Conservation (phyloP, 495 filamentous ascomycete genomes). For the Talaromyces wortmannii region DNA sequence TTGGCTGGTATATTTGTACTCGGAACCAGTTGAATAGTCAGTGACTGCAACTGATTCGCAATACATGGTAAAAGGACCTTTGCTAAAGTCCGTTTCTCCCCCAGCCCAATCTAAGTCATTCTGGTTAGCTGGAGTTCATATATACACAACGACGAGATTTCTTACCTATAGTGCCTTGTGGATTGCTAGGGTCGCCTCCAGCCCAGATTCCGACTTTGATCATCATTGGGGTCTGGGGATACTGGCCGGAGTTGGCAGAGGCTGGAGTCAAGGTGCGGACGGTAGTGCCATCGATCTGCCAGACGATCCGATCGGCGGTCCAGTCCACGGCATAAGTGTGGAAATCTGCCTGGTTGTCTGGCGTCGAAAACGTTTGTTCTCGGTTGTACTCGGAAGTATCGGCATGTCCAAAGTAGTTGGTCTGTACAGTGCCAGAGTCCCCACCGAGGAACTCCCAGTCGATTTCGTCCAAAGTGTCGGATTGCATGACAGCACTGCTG, state of each 20-base stretch:
- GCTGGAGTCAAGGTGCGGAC: constrained; percentile 62
- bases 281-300: constrained; percentile 61
- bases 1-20: constrained; percentile 72
- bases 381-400: constrained; percentile 59
- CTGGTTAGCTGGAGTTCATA: constrained; percentile 13
- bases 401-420: constrained; percentile 87
- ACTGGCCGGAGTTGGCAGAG: constrained; percentile 59
- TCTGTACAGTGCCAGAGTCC: constrained; percentile 55
- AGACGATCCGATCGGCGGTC: constrained; percentile 65
- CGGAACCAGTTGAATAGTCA: constrained; percentile 85
- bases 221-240: constrained; percentile 83
- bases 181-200: constrained; percentile 65
- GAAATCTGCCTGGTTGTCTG: constrained; percentile 46
- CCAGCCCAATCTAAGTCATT: constrained; percentile 64
- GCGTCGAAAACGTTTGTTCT: constrained; percentile 48
- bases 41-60: constrained; percentile 68
- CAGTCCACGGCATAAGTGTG: constrained; percentile 85
- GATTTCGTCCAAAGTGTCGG: constrained; percentile 82
- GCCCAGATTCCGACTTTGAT: constrained; percentile 82
- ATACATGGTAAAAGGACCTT: constrained; percentile 80
- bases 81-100: constrained; percentile 69
- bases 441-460: constrained; percentile 83
- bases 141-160: constrained; percentile 1
- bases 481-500: constrained; percentile 75
- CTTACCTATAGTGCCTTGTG: constrained; percentile 60